Conservation (phyloP, 2,329 filamentous ascomycete species). For the Bisporella sp. region DNA sequence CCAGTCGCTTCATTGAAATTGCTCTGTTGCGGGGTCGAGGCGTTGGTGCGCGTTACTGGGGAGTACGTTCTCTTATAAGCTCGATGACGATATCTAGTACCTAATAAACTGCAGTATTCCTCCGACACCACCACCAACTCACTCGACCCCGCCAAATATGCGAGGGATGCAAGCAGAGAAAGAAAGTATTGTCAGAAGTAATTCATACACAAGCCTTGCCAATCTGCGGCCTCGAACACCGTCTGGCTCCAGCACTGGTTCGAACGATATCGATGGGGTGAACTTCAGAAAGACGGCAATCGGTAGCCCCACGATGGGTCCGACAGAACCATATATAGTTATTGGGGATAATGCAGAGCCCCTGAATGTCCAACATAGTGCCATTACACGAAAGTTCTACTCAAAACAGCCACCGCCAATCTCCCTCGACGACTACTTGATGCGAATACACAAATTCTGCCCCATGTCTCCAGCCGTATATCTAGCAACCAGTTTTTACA, state of each 20-base stretch:
- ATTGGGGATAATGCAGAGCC: constrained; percentile 66
- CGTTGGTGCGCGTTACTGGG: constrained; percentile 64
- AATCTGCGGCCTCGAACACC: constrained; percentile 19
- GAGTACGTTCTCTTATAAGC: constrained; percentile 35
- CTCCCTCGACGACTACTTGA: constrained; percentile 74
- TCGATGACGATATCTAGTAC: constrained; percentile 1
- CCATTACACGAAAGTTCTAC: constrained; percentile 89
- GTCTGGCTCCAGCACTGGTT: constrained; percentile 16
- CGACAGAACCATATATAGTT: constrained; percentile 45
- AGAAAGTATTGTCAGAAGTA: constrained; percentile 49
- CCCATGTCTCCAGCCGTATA: constrained; percentile 93
- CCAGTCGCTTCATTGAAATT: constrained; percentile 72
- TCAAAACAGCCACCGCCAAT: constrained; percentile 83
- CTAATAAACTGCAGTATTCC: constrained; percentile 40
- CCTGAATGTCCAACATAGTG: constrained; percentile 70
- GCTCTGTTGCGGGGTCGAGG: constrained; percentile 65
- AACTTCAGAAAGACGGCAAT: constrained; percentile 34
- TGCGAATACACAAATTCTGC: constrained; percentile 82
- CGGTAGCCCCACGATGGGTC: constrained; percentile 16
- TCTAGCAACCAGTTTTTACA: constrained; percentile 81
- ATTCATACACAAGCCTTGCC: constrained; percentile 40
- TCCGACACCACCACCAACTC: constrained; percentile 65
- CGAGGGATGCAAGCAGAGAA: constrained; percentile 56
- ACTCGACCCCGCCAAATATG: constrained; percentile 58
- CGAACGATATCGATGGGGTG: constrained; percentile 47